A percentile compares a stretch with the other conserved stretches of the same genome.
phyloP scores from a whole-genome alignment of 352 stramenopile genomes.

The Albugo candida region DNA sequence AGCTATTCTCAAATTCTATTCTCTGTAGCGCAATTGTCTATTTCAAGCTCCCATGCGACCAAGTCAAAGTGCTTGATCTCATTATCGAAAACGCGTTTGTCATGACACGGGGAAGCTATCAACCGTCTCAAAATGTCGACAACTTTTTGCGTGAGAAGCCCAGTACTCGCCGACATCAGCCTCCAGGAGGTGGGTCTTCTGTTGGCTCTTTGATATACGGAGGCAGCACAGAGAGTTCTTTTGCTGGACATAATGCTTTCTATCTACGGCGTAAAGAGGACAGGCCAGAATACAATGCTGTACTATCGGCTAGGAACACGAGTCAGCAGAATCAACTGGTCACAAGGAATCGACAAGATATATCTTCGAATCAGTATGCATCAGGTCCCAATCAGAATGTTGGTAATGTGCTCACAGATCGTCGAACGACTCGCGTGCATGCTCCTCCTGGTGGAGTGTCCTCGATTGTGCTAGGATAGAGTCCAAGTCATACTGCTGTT shows the following conservation, averaged over 20 bases:
- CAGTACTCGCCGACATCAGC: slow-evolving; percentile 49
- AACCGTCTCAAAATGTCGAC: slow-evolving; percentile 59
- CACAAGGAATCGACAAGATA: slow-evolving; percentile 2
- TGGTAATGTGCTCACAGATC: slow-evolving; percentile 80
- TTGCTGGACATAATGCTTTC: slow-evolving; percentile 14
- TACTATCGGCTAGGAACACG: background rate
- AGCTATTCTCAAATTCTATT: too few relatives aligned
- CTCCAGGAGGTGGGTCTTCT: slow-evolving; percentile 44
- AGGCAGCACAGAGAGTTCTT: slow-evolving; percentile 21
- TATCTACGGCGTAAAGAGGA: slow-evolving; percentile 24
- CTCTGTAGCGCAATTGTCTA: too few relatives aligned
- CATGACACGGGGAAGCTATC: slow-evolving; percentile 4
- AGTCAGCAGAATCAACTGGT: background rate
- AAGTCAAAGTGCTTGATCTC: background rate
- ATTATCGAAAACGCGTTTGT: slow-evolving; percentile 1
- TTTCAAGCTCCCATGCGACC: background rate
- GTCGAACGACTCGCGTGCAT: slow-evolving; percentile 78
- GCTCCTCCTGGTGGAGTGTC: slow-evolving; percentile 68
- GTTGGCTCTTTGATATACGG: slow-evolving; percentile 62
- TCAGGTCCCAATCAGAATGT: slow-evolving; percentile 70
- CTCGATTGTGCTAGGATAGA: slow-evolving; percentile 55
- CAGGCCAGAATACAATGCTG: slow-evolving; percentile 18
- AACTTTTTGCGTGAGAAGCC: slow-evolving; percentile 60
- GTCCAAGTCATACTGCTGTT: too few relatives aligned
- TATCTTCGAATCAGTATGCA: slow-evolving; percentile 75